Conservation (phyloP, 345 rosid species). For the Aethionema arabicum region DNA sequence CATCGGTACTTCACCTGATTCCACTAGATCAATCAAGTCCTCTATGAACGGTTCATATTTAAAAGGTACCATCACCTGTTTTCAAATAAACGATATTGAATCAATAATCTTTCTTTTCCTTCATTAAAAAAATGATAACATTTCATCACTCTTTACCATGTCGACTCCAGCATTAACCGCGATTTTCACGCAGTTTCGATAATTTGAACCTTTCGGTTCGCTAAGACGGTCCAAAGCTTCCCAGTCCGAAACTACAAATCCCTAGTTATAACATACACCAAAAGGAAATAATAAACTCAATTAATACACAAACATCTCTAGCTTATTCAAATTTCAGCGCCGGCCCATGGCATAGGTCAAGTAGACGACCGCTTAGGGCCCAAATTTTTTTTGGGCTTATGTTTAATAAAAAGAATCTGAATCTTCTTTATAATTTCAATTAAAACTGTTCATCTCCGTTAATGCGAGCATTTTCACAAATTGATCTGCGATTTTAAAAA, state of each 20-base stretch:
- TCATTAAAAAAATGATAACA: neutral
- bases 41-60: slow-evolving; percentile 48
- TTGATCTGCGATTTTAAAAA: no score
- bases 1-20: slow-evolving; percentile 67
- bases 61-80: slow-evolving; percentile 67
- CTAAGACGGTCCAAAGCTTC: slow-evolving; percentile 69
- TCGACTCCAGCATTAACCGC: slow-evolving; percentile 85
- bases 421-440: no score
- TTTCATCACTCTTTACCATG: slow-evolving; percentile 48
- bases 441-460: no score
- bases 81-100: slow-evolving; percentile 22
- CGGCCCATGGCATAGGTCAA: no score
- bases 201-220: slow-evolving; percentile 61
- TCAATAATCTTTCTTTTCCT: slow-evolving; percentile 9
- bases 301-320: neutral
- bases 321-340: slow-evolving; percentile 4
- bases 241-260: slow-evolving; percentile 80
- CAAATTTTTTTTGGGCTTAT: no score
- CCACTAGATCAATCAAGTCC: slow-evolving; percentile 52
- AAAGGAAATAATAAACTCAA: slow-evolving; percentile 10
- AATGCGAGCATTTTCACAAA: no score
- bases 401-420: no score
- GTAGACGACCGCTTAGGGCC: no score
- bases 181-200: slow-evolving; percentile 49
- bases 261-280: slow-evolving; percentile 40